These are phyloP conservation scores for Madurella fahalii DNA, from an alignment of 2,329 filamentous ascomycete genomes.

Conservation along the genomic window DNA sequence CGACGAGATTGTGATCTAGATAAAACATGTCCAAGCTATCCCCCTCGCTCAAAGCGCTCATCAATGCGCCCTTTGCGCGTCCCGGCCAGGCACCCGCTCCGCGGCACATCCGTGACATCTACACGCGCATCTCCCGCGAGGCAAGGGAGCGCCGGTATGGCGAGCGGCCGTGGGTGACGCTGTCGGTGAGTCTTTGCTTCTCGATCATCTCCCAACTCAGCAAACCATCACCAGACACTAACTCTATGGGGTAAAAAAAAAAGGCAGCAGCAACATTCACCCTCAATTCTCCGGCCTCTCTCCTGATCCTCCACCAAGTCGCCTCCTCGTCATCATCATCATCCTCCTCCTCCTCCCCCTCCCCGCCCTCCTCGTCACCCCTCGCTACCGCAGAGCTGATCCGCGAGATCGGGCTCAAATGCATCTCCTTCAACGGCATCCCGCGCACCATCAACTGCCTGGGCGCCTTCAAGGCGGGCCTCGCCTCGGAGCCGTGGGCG, in stretches of 20 bases:
- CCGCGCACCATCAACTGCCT: slow-evolving; percentile 81
- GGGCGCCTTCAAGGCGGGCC: slow-evolving; percentile 53
- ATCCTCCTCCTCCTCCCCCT: not conserved
- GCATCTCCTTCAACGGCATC: slow-evolving; percentile 77
- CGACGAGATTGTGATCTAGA: not conserved
- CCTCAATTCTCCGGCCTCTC: slow-evolving; percentile 76
- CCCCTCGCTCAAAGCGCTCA: slow-evolving; percentile 65
- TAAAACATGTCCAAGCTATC: slow-evolving; percentile 68
- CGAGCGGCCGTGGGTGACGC: slow-evolving; percentile 59
- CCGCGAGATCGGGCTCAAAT: slow-evolving; percentile 71
- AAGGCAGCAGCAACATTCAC: slow-evolving; percentile 80
- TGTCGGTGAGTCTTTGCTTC: slow-evolving; percentile 45
- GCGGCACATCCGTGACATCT: slow-evolving; percentile 58
- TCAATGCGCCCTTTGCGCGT: slow-evolving; percentile 64
- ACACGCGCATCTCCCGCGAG: slow-evolving; percentile 59
- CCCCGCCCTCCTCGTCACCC: slow-evolving; percentile 24
- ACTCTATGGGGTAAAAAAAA: not conserved
- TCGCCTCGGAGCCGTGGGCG: slow-evolving; percentile 46
- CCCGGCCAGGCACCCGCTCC: slow-evolving; percentile 64
- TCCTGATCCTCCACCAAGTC: slow-evolving; percentile 58
- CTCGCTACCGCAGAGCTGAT: slow-evolving; percentile 64
- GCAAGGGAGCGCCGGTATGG: slow-evolving; percentile 61
- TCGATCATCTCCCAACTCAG: not conserved
- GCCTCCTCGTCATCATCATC: slow-evolving; percentile 32
- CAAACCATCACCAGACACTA: not conserved